phyloP scores from a whole-genome alignment of 129 eudicot genomes.

The Chrysanthemum lavandulifolium region DNA sequence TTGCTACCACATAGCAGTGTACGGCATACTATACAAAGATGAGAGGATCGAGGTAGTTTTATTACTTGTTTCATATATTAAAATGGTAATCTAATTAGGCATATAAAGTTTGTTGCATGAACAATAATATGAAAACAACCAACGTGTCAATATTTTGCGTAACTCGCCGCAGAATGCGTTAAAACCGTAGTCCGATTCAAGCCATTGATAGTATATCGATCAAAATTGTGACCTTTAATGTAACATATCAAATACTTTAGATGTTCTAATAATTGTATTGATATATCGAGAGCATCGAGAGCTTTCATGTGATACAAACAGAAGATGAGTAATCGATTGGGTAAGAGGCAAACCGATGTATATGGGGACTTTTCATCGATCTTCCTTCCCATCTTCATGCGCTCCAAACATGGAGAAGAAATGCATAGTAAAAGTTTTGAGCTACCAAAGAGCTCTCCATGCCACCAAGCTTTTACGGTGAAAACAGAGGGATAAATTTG shows the following conservation, averaged over 20 bases:
- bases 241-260: neutral
- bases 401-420: conserved; percentile 63
- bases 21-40: conserved; percentile 74
- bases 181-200: conserved; percentile 28
- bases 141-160: conserved; percentile 38
- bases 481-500: conserved; percentile 32
- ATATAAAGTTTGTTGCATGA: conserved; percentile 16
- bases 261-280: neutral
- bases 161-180: conserved; percentile 88
- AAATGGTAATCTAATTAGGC: neutral
- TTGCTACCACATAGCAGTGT: conserved; percentile 86
- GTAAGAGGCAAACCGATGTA: conserved; percentile 51
- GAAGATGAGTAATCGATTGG: conserved; percentile 42
- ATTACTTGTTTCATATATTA: neutral
- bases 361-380: conserved; percentile 70
- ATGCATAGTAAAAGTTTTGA: conserved; percentile 47
- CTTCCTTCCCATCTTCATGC: conserved; percentile 95
- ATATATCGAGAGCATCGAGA: conserved; percentile 52
- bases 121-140: neutral
- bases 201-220: neutral
- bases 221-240: neutral
- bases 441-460: conserved; percentile 50
- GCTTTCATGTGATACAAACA: conserved; percentile 50
- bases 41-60: conserved; percentile 69
- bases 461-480: conserved; percentile 38